phyloP scores from a whole-genome alignment of 2,329 filamentous ascomycete genomes.

The Pseudogymnoascus destructans region DNA sequence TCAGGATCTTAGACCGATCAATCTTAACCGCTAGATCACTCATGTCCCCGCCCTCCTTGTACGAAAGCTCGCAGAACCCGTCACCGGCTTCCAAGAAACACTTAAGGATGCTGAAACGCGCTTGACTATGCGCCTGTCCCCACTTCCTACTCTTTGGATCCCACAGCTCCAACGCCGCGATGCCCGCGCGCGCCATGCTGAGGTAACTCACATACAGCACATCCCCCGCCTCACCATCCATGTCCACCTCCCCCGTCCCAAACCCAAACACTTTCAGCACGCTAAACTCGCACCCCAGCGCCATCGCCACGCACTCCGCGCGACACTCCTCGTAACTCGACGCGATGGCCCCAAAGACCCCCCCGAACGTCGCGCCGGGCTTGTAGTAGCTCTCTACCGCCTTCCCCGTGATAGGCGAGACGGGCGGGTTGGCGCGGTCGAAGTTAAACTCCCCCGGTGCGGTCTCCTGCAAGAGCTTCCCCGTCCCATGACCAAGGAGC shows the following conservation, averaged over 20 bases:
- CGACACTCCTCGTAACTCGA: slow-evolving; percentile 90
- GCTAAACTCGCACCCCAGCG: slow-evolving; percentile 73
- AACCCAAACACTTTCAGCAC: slow-evolving; percentile 88
- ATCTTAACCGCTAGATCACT: slow-evolving; percentile 72
- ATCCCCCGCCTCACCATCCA: slow-evolving; percentile 67
- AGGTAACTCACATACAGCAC: slow-evolving; percentile 82
- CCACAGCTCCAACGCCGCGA: slow-evolving; percentile 86
- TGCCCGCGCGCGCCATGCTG: slow-evolving; percentile 85
- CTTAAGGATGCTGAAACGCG: slow-evolving; percentile 74
- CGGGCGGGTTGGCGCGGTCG: slow-evolving; percentile 64
- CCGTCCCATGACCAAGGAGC: slow-evolving; percentile 76
- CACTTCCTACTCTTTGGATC: slow-evolving; percentile 82
- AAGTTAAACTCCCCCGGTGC: slow-evolving; percentile 77
- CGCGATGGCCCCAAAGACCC: slow-evolving; percentile 77
- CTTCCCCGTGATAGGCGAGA: slow-evolving; percentile 66
- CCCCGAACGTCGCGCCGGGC: slow-evolving; percentile 88
- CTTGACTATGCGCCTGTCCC: slow-evolving; percentile 87
- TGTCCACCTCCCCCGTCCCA: slow-evolving; percentile 60
- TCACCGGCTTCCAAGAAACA: slow-evolving; percentile 78
- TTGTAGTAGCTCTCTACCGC: slow-evolving; percentile 83
- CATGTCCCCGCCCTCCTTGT: slow-evolving; percentile 52
- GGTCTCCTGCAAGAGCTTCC: slow-evolving; percentile 86
- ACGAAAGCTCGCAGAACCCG: slow-evolving; percentile 72
- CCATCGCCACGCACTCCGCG: slow-evolving; percentile 89
- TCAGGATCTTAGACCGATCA: slow-evolving; percentile 76